Evolutionary conservation across 1,284 basidiomycete genomes (phyloP), one percentile per base, ranked within the genome.

Genomic region (Cutaneotrichosporon daszewskae): DNA sequence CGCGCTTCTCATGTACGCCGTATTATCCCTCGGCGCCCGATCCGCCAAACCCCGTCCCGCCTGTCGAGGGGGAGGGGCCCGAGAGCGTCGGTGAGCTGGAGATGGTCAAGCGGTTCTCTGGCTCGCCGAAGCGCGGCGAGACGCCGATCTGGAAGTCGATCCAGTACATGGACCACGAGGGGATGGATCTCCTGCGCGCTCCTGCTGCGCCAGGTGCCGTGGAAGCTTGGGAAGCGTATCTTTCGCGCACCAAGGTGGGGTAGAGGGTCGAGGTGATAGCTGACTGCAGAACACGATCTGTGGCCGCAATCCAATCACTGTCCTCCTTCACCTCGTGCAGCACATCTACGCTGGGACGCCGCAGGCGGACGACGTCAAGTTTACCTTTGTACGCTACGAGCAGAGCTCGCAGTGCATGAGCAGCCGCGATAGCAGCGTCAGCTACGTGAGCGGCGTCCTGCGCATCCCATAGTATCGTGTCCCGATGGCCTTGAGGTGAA

Each of bases 241-340:
- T 99, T 2, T 67, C 74, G 14, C 69, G 77, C 49, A 97, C 94
- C 16, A 62, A 63, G 51, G 71, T 69, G 49, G 54, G 65, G 9
- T n/a, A 23, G 33, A 9, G 34, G 10, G 17, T n/a, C 2, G 26
- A 31, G 24, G n/a, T 10, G 3, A 14, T 11, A 4, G 32, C 44
- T 46, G 39, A 42, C 41, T 1, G 4, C 80, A 84, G 74, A 99
- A 99, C 71, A 98, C 95, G 0, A 94, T 99, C 32, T 99, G 95
- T 59, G 94, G 95, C 0, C 76, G 91, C 38, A 90, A 96, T 62
- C 91, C 95, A 1, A 96, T 99, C 49, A 87, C 90, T 0, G 85
- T 97, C 0, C 74, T 99, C 5, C 74, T 98, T 5, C 84, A 83
- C 5, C 83, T 89, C 3, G 66, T 96, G 27, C 62, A 79, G 2